Percentiles rank a stretch among this genome's conserved stretches.
Evolutionary conservation across 1,284 basidiomycete genomes (phyloP).

Genomic region (Ceratobasidium sp.): DNA sequence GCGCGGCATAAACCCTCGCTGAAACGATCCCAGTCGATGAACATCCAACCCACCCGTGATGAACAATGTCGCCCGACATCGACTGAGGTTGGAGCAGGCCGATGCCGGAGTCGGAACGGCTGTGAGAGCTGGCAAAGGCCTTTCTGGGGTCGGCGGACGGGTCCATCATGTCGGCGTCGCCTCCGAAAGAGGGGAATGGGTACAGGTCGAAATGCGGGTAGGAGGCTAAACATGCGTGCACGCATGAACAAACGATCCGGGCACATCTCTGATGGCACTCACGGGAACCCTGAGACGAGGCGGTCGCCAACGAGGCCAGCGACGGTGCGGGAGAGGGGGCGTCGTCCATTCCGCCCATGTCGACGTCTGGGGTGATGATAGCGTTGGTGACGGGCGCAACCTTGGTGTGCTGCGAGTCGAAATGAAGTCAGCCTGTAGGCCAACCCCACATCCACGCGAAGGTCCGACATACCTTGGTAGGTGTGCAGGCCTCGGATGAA

Average conservation of each 20-base stretch:
- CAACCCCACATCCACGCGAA: background rate
- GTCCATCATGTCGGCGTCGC: constrained; percentile 61
- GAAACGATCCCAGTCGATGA: constrained; percentile 31
- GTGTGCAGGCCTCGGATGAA: constrained; percentile 63
- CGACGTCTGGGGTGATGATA: constrained; percentile 40
- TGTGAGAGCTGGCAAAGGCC: constrained; percentile 54
- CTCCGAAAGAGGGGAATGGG: constrained; percentile 62
- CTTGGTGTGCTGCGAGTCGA: constrained; percentile 32
- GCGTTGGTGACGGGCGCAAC: constrained; percentile 31
- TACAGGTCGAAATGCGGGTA: constrained; percentile 73
- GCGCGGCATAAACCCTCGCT: constrained; percentile 40
- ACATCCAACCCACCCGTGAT: constrained; percentile 73
- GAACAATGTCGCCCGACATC: constrained; percentile 59
- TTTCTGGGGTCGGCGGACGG: constrained; percentile 57
- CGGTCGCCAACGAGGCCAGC: constrained; percentile 33
- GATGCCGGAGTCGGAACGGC: constrained; percentile 53
- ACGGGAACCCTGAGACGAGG: constrained; percentile 36
- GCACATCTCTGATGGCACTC: constrained; percentile 17
- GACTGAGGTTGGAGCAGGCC: constrained; percentile 76
- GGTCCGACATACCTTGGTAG: constrained; percentile 51
- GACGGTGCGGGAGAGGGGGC: constrained; percentile 29
- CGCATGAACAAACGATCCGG: constrained; percentile 50
- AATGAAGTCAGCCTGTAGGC: constrained; percentile 6
- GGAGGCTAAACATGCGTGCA: constrained; percentile 52
- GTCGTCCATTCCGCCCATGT: constrained; percentile 42